A percentile compares a stretch with the other conserved stretches of the same genome.
Evolutionary conservation across 2,329 filamentous ascomycete genomes (phyloP).

Genomic region (Cladosporium sp.): DNA sequence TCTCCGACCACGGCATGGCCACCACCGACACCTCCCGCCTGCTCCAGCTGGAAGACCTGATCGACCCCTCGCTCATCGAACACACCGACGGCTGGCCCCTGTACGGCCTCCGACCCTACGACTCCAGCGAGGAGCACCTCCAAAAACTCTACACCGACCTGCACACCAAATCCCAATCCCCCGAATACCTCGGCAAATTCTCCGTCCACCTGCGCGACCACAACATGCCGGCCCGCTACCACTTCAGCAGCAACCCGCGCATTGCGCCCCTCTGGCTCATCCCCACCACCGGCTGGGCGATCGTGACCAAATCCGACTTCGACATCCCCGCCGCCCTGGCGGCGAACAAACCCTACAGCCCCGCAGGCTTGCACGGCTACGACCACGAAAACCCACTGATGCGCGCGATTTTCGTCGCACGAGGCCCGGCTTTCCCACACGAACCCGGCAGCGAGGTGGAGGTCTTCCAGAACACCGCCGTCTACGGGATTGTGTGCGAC

Average conservation of each 20-base stretch:
- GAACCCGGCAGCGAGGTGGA: slow-evolving; percentile 73
- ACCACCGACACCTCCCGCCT: slow-evolving; percentile 78
- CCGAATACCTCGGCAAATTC: slow-evolving; percentile 62
- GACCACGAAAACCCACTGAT: slow-evolving; percentile 93
- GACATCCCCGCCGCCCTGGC: slow-evolving; percentile 64
- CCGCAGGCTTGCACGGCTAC: slow-evolving; percentile 86
- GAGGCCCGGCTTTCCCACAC: slow-evolving; percentile 89
- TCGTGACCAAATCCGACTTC: slow-evolving; percentile 77
- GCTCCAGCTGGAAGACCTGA: slow-evolving; percentile 83
- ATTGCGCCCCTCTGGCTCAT: slow-evolving; percentile 96
- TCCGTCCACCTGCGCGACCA: slow-evolving; percentile 83
- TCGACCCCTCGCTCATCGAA: slow-evolving; percentile 72
- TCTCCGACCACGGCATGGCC: slow-evolving; percentile 98
- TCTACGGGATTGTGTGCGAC: slow-evolving; percentile 94
- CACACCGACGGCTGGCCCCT: slow-evolving; percentile 94
- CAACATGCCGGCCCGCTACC: slow-evolving; percentile 88
- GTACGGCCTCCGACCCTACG: slow-evolving; percentile 79
- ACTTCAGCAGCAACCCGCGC: slow-evolving; percentile 81
- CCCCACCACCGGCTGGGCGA: slow-evolving; percentile 87
- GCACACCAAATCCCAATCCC: slow-evolving; percentile 50
- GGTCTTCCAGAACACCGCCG: slow-evolving; percentile 86
- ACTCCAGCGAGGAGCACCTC: slow-evolving; percentile 54
- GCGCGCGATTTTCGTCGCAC: slow-evolving; percentile 90
- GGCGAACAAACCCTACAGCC: slow-evolving; percentile 67
- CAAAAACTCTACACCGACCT: slow-evolving; percentile 60